Conservation (phyloP, 257 asterid genomes). For the Lycium ferocissimum region DNA sequence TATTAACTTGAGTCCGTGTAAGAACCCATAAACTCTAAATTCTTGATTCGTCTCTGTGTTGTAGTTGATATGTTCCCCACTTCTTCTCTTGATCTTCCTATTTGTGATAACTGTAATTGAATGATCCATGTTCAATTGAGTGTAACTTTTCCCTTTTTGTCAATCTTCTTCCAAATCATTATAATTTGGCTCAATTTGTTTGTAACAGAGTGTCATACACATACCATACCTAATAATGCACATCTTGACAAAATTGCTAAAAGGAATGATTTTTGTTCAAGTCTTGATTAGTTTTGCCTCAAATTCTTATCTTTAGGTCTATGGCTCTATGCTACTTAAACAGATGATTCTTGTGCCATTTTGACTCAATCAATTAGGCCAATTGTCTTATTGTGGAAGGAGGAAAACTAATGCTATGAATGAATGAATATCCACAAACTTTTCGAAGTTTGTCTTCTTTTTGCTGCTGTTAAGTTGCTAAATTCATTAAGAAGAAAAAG, state of each 20-base stretch:
- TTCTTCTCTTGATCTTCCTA: not conserved
- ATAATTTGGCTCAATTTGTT: conserved; percentile 20
- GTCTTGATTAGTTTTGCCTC: not conserved
- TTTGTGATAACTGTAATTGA: not conserved
- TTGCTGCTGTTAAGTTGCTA: not conserved
- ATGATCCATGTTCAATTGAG: not conserved
- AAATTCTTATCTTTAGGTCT: not conserved
- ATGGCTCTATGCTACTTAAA: not conserved
- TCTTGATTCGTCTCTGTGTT: no score
- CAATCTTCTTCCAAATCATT: not conserved
- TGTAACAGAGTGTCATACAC: not conserved
- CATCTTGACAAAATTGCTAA: conserved; percentile 17
- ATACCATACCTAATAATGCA: not conserved
- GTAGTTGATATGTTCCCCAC: not conserved
- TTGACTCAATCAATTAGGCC: not conserved
- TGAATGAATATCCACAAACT: not conserved
- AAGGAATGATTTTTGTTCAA: not conserved
- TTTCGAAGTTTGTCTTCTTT: not conserved
- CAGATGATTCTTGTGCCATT: not conserved
- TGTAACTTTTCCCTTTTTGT: not conserved
- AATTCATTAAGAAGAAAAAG: not conserved
- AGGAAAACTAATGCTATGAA: not conserved
- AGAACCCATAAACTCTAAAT: no score
- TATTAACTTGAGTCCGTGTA: no score
- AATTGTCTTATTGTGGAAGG: not conserved